Percentiles rank a stretch among this genome's conserved stretches.
Evolutionary conservation across 148 eudicot species (phyloP).

Genomic region (Fagopyrum homotropicum): DNA sequence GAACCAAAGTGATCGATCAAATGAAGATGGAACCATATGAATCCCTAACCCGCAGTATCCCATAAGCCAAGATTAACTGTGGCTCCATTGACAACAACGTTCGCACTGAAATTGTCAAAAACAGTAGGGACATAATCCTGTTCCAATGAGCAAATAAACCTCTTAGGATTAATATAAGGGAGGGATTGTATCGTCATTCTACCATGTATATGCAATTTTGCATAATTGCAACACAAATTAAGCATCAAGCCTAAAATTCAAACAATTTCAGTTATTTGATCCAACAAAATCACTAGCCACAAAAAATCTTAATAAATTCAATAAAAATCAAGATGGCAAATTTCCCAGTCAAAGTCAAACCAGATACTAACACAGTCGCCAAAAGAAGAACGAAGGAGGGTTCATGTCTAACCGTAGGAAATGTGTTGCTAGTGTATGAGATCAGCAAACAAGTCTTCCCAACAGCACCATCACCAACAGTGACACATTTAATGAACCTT

Average conservation of each 20-base stretch:
- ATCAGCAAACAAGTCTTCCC: constrained; percentile 89
- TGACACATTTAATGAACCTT: constrained; percentile 85
- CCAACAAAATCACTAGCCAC: neutral
- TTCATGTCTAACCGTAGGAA: constrained; percentile 56
- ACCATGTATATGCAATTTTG: neutral
- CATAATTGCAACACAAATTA: neutral
- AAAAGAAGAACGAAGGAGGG: neutral
- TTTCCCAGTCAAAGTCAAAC: neutral
- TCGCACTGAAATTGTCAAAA: constrained; percentile 98
- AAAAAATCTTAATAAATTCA: neutral
- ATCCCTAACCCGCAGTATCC: constrained; percentile 83
- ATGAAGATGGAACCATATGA: neutral
- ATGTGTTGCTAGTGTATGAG: constrained; percentile 95
- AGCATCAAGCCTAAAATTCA: neutral
- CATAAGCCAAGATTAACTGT: constrained; percentile 90
- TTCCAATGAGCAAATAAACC: constrained; percentile 15
- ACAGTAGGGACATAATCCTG: constrained; percentile 99
- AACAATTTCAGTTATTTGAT: neutral
- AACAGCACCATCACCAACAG: constrained; percentile 92
- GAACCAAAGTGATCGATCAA: neutral
- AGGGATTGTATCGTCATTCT: neutral
- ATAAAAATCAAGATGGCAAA: neutral
- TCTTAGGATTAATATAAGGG: neutral
- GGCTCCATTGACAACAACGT: constrained; percentile 84
- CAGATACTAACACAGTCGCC: neutral